These are phyloP conservation scores for Blastobotrys americana DNA, from an alignment of 805 yeast genomes.

Conservation along the genomic window DNA sequence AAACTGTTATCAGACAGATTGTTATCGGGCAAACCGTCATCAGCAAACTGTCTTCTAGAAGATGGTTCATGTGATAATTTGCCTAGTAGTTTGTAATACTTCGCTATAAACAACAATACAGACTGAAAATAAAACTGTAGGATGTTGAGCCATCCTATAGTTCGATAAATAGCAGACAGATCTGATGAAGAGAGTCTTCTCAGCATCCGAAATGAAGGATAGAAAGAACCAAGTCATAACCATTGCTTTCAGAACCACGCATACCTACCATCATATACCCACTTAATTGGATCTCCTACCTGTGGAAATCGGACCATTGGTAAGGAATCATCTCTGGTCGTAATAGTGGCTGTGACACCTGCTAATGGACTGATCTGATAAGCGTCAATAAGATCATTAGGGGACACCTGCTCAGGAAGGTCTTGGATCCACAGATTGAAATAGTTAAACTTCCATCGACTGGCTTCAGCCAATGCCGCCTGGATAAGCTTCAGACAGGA, in stretches of 20 bases:
- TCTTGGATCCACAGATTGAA: constrained; percentile 39
- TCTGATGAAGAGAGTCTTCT: too few species aligned
- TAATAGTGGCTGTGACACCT: constrained; percentile 1
- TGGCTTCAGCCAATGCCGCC: constrained; percentile 29
- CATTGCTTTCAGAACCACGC: constrained; percentile 49
- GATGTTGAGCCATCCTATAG: too few species aligned
- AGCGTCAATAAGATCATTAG: constrained; percentile 15
- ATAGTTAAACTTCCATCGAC: constrained; percentile 22
- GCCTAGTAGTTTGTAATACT: too few species aligned
- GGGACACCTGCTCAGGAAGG: constrained; percentile 31
- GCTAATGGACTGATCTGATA: neutral
- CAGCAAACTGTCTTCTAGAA: too few species aligned
- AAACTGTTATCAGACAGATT: too few species aligned
- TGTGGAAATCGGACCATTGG: constrained; percentile 34
- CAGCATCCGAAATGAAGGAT: too few species aligned
- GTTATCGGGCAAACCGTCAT: too few species aligned
- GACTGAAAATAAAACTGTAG: too few species aligned
- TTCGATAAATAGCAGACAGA: too few species aligned
- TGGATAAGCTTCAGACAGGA: constrained; percentile 26
- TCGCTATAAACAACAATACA: too few species aligned
- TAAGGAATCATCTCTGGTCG: constrained; percentile 22
- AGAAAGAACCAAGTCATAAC: too few species aligned
- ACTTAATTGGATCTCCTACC: constrained; percentile 24
- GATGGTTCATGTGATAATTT: too few species aligned
- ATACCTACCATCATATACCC: constrained; percentile 43